These are phyloP conservation scores for Polygonum aviculare DNA, from an alignment of 148 eudicot genomes.

Conservation along the genomic window DNA sequence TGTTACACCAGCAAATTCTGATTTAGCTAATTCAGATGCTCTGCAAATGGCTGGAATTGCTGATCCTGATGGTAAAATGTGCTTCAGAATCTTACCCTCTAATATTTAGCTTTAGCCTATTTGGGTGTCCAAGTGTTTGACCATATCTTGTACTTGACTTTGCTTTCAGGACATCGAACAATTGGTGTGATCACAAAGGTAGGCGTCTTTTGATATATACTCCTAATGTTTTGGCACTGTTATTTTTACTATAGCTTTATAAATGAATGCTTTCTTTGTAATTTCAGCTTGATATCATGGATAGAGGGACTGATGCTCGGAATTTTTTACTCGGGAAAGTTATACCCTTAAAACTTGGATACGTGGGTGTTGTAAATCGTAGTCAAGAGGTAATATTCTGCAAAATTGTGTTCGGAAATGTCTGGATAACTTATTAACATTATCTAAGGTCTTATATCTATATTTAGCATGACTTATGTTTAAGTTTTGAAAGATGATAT, in stretches of 20 bases:
- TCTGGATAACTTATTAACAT: not conserved
- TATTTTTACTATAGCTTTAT: not conserved
- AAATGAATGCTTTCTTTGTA: not conserved
- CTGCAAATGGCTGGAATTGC: slow-evolving; percentile 44
- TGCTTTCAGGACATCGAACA: slow-evolving; percentile 35
- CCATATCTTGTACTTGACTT: slow-evolving; percentile 3
- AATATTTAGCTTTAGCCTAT: not conserved
- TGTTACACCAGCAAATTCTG: slow-evolving; percentile 53
- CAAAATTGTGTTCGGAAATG: not conserved
- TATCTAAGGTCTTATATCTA: not conserved
- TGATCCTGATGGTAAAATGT: slow-evolving; percentile 40
- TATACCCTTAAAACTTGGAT: slow-evolving; percentile 45
- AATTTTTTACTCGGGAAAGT: slow-evolving; percentile 46
- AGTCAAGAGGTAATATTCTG: slow-evolving; percentile 44
- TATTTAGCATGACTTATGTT: not conserved
- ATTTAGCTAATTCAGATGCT: slow-evolving; percentile 55
- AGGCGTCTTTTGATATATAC: not conserved
- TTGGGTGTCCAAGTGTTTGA: not conserved
- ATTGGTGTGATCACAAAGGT: slow-evolving; percentile 59
- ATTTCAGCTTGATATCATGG: slow-evolving; percentile 52
- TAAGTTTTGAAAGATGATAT: not conserved
- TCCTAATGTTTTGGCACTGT: not conserved
- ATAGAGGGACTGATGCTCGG: slow-evolving; percentile 49
- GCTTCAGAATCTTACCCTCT: not conserved
- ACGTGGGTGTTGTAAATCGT: slow-evolving; percentile 55